Base-by-base conservation (phyloP, 441 rosid genomes). In the Populus trichocarpa region DNA sequence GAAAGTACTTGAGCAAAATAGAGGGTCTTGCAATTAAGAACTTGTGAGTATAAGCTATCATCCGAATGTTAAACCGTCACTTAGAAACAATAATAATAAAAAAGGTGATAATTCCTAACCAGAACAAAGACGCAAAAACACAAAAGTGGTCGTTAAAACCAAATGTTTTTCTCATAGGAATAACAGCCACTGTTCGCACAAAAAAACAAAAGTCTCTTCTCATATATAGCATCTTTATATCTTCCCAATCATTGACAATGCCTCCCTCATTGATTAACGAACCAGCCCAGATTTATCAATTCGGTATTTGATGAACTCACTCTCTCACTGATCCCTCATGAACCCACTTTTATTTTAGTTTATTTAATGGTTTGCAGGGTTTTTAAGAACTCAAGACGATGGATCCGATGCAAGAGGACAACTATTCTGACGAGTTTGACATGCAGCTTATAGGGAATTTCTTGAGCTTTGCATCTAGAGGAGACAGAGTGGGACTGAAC, bases 401-500 rank as follows among this genome's bases (percentile, higher is more conserved):
- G 67, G 76, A 72, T 64, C 69, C 59, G 66, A 78, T 76, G 70
- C 81, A 66, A 36, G 78, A 9, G 16, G 82, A 70, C 2, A 77
- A 71, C 6, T 28, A 73, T 42, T 77, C 84, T 5, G 82, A 68
- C 12, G 82, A 83, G 22, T 84, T 82, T 57, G 89, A 88, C 67
- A 88, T 90, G 92, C 92, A 88, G 67, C 30, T 82, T 81, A 90
- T 89, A 2, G 92, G 94, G 13, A 90, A 86, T 26, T 90, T 90
- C 74, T 76, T 90, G 86, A 86, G 92, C 42, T 89, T 85, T 16
- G 92, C 92, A 1, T 89, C 94, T 0, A 84, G 89, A 80, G 94
- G 94, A 2, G 94, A 90, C 66, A 81, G 91, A 35, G 89, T 90
- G 42, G 92, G 94, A 22, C 86, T 90, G 73, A 89, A 89, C 76